Conservation (phyloP, 2,329 filamentous ascomycete species). For the Helminthosporium solani region DNA sequence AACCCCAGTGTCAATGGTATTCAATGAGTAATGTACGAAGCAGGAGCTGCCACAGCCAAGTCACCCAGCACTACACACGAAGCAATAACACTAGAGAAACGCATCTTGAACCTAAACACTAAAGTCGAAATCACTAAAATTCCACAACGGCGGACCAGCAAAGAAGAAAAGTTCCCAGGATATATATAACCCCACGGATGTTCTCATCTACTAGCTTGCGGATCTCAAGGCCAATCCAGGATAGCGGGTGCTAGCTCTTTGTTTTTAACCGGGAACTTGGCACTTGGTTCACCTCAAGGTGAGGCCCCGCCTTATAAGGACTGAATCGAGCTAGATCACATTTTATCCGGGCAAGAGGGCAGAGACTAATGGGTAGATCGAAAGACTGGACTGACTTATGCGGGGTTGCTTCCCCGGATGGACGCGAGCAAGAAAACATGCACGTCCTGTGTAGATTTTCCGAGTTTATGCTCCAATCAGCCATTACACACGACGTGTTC, state of each 20-base stretch:
- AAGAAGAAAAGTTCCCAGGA: neutral
- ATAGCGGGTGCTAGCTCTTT: slow-evolving; percentile 2
- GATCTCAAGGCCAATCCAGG: slow-evolving; percentile 11
- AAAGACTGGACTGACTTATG: neutral
- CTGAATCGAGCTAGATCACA: neutral
- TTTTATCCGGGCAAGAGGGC: neutral
- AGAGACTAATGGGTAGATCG: neutral
- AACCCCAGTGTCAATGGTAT: neutral
- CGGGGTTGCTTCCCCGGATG: neutral
- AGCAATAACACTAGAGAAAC: slow-evolving; percentile 27
- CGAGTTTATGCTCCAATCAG: neutral
- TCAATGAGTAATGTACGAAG: neutral
- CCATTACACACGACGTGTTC: neutral
- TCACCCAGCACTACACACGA: slow-evolving; percentile 22
- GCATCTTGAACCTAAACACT: slow-evolving; percentile 15
- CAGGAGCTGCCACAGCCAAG: slow-evolving; percentile 24
- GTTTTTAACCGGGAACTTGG: slow-evolving; percentile 15
- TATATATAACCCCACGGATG: slow-evolving; percentile 9
- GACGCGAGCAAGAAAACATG: neutral
- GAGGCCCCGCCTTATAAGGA: neutral
- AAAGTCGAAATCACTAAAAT: neutral
- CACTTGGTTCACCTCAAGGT: slow-evolving; percentile 1
- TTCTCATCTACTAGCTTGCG: neutral
- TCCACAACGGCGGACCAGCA: slow-evolving; percentile 1
- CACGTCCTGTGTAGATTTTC: neutral